Evolutionary conservation across 1,139 yeast genomes (phyloP).

Genomic region (Pichia cactophila): DNA sequence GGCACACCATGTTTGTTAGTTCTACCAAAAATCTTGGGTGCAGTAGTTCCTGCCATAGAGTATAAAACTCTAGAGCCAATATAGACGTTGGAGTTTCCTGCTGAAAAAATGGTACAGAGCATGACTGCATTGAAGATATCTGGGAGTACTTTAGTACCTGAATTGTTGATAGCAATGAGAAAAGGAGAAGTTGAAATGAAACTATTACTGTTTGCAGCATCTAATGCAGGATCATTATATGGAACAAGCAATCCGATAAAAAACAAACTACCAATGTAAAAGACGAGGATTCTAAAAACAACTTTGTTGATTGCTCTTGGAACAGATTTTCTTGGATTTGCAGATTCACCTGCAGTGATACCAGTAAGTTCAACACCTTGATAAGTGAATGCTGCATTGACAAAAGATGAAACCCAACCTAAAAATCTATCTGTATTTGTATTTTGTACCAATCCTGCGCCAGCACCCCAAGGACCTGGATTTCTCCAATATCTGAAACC

Average conservation of each 20-base stretch:
- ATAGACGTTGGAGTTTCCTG: conserved; percentile 74
- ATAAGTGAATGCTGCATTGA: conserved; percentile 66
- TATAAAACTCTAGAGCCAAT: conserved; percentile 68
- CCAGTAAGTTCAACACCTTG: conserved; percentile 83
- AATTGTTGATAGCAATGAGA: conserved; percentile 51
- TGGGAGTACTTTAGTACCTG: conserved; percentile 64
- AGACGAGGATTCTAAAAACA: conserved; percentile 68
- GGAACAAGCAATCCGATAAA: conserved; percentile 84
- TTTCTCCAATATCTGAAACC: conserved; percentile 89
- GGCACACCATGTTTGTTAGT: conserved; percentile 66
- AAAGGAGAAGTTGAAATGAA: conserved; percentile 45
- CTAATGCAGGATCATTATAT: conserved; percentile 48
- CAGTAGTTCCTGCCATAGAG: conserved; percentile 57
- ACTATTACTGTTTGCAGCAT: conserved; percentile 9
- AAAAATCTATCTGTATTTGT: conserved; percentile 48
- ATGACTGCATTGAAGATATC: conserved; percentile 73
- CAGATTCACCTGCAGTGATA: conserved; percentile 82
- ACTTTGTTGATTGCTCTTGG: conserved; percentile 83
- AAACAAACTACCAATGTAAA: conserved; percentile 72
- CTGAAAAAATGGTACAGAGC: conserved; percentile 60
- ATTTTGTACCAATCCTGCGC: conserved; percentile 37
- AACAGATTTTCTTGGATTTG: conserved; percentile 73
- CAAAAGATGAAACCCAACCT: conserved; percentile 51
- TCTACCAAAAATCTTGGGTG: conserved; percentile 47
- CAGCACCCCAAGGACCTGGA: conserved; percentile 80